Conservation (phyloP, 2,329 filamentous ascomycete genomes). For the Penicillium sp. region DNA sequence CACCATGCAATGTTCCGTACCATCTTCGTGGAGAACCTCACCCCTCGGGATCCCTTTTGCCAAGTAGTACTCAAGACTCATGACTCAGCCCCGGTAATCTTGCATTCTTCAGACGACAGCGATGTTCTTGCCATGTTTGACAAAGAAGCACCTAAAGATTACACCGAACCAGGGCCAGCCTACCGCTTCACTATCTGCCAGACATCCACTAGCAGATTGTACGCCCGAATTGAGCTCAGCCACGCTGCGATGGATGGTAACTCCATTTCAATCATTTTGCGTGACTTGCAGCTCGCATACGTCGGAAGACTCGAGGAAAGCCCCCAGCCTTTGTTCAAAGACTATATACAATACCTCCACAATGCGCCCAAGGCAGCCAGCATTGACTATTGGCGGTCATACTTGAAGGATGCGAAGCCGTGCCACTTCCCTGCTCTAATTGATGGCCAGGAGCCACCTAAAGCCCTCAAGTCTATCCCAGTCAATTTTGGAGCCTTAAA, state of each 20-base stretch:
- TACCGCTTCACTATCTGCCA: constrained; percentile 50
- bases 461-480: constrained; percentile 31
- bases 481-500: constrained; percentile 31
- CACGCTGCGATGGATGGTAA: constrained; percentile 54
- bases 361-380: constrained; percentile 27
- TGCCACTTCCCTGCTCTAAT: constrained; percentile 39
- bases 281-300: constrained; percentile 49
- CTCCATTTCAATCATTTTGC: constrained; percentile 51
- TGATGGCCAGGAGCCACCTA: constrained; percentile 25
- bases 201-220: constrained; percentile 38
- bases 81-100: constrained; percentile 25
- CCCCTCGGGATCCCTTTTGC: constrained; percentile 32
- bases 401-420: constrained; percentile 35
- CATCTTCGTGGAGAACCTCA: constrained; percentile 38
- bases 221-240: constrained; percentile 52
- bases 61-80: constrained; percentile 37
- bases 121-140: constrained; percentile 34
- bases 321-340: constrained; percentile 37
- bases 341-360: constrained; percentile 35
- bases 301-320: constrained; percentile 41
- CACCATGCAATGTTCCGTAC: constrained; percentile 40
- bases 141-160: constrained; percentile 26
- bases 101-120: constrained; percentile 32
- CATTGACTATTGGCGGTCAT: constrained; percentile 41
- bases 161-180: constrained; percentile 37